Evolutionary conservation across 1,284 basidiomycete species (phyloP).

Genomic region (Pseudozyma pruni): DNA sequence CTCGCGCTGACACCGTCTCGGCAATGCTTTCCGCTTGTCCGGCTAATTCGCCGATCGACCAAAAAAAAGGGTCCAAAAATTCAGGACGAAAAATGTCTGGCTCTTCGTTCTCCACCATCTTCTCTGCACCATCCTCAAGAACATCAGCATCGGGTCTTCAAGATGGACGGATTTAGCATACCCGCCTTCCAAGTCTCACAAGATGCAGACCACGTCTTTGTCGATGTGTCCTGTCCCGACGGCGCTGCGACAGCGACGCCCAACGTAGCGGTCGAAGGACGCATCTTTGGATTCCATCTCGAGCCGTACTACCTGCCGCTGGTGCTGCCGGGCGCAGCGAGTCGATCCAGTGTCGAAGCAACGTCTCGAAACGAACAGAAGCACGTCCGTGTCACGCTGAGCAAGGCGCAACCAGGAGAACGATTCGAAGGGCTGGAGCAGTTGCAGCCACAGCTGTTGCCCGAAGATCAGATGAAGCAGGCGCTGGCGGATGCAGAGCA

Average conservation of each 20-base stretch:
- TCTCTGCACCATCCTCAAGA: neutral
- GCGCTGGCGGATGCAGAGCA: conserved; percentile 38
- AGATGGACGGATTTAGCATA: conserved; percentile 37
- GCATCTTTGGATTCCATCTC: conserved; percentile 44
- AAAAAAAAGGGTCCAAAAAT: conserved; percentile 1
- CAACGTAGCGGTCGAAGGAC: conserved; percentile 31
- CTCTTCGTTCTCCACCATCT: neutral
- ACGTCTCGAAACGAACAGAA: neutral
- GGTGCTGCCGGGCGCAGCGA: conserved; percentile 26
- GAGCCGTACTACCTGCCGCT: conserved; percentile 40
- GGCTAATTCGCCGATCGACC: conserved; percentile 9
- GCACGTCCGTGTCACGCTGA: conserved; percentile 15
- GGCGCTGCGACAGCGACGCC: conserved; percentile 1
- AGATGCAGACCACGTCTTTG: conserved; percentile 23
- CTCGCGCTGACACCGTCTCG: too few relatives aligned
- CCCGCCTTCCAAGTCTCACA: conserved; percentile 24
- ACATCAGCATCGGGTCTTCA: too few relatives aligned
- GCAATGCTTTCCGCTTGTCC: neutral
- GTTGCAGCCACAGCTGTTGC: conserved; percentile 37
- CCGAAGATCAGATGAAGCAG: conserved; percentile 34
- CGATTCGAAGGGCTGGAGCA: conserved; percentile 20
- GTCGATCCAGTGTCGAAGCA: neutral
- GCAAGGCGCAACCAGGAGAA: conserved; percentile 22
- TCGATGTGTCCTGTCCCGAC: conserved; percentile 5
- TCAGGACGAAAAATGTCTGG: conserved; percentile 2